Evolutionary conservation across 495 filamentous ascomycete genomes (phyloP).

Genomic region (Penicillium turbatum): DNA sequence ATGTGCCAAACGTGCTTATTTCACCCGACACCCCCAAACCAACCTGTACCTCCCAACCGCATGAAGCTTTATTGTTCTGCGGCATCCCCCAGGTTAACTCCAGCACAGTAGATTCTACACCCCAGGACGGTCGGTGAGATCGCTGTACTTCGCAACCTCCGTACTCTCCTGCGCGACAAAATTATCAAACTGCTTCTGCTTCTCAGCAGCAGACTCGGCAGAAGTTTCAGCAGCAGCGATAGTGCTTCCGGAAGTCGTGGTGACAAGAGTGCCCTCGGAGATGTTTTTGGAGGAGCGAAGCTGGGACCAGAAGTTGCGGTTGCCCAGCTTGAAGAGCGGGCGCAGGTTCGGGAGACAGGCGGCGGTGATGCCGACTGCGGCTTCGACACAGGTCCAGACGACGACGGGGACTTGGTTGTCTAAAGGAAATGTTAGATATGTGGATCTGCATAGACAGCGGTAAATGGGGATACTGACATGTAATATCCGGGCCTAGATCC

Average conservation of each 20-base stretch:
- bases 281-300: slow-evolving; percentile 12
- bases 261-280: slow-evolving; percentile 13
- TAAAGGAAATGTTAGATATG: slow-evolving; percentile 8
- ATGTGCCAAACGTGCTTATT: background rate
- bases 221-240: background rate
- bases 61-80: no score
- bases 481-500: slow-evolving; percentile 20
- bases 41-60: background rate
- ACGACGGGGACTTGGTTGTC: slow-evolving; percentile 26
- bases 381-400: slow-evolving; percentile 28
- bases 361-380: slow-evolving; percentile 24
- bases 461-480: slow-evolving; percentile 14
- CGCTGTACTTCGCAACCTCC: slow-evolving; percentile 16
- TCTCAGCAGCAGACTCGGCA: no score
- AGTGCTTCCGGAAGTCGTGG: slow-evolving; percentile 4
- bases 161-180: slow-evolving; percentile 11
- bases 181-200: slow-evolving; percentile 4
- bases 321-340: slow-evolving; percentile 21
- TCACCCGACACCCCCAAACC: background rate
- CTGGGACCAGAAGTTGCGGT: slow-evolving; percentile 23
- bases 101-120: background rate
- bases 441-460: background rate
- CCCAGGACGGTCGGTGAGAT: background rate
- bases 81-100: no score
- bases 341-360: slow-evolving; percentile 28